Evolutionary conservation across 1,284 basidiomycete species (phyloP).

Genomic region (Athelia sp.): DNA sequence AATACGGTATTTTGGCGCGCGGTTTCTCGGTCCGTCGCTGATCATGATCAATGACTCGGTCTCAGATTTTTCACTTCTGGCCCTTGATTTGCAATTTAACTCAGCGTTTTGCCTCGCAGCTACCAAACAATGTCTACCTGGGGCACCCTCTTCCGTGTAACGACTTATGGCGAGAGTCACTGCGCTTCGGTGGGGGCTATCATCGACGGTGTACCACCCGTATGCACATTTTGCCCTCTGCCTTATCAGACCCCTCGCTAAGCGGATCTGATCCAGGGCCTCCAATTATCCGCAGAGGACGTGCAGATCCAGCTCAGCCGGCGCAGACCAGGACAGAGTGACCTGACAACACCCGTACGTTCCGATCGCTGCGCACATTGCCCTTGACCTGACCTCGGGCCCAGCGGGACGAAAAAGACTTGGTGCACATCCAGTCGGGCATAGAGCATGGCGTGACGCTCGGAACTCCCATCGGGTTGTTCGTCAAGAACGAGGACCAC

Average conservation of each 20-base stretch:
- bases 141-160: conserved; percentile 87
- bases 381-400: conserved; percentile 7
- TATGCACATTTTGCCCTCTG: conserved; percentile 31
- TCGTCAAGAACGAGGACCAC: conserved; percentile 98
- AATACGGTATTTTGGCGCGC: too few relatives aligned
- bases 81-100: too few relatives aligned
- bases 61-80: too few relatives aligned
- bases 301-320: conserved; percentile 92
- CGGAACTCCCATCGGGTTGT: conserved; percentile 93
- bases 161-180: conserved; percentile 97
- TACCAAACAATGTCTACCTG: conserved; percentile 79
- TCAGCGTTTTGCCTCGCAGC: neutral
- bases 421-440: conserved; percentile 92
- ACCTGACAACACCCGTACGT: conserved; percentile 91
- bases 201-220: conserved; percentile 95
- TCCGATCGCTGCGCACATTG: conserved; percentile 3
- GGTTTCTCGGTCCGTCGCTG: too few relatives aligned
- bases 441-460: conserved; percentile 93
- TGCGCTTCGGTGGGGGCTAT: conserved; percentile 97
- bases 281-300: conserved; percentile 77
- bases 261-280: conserved; percentile 51
- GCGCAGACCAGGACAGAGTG: conserved; percentile 92
- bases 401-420: conserved; percentile 95
- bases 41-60: too few relatives aligned
- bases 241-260: conserved; percentile 8